Base-by-base conservation (phyloP, 805 yeast species). In the Lachancea quebecensis region DNA sequence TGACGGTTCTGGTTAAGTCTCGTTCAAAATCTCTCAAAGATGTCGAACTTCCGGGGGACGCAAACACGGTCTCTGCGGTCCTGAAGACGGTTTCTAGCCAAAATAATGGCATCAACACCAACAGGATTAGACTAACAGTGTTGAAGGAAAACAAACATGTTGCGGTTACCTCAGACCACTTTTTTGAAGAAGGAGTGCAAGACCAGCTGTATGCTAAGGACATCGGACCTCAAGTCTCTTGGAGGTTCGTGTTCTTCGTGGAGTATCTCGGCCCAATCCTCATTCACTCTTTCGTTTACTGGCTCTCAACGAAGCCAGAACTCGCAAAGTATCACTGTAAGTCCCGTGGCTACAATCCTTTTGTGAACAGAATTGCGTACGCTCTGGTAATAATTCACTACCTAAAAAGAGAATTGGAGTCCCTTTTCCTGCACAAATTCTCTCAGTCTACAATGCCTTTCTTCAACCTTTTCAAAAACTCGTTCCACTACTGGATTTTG, bases 401-500 rank as follows among this genome's bases (percentile, higher is more conserved):
- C 59, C 48, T 79, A 52, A 93, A 93, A 69, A 80, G 99, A 62
- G 97, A 89, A 65, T 74, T 75, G 52, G 99, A 93, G 68, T 88
- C 96, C 8, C 52, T 84, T 18, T 81, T 79, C 59, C 81, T 93
- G 42, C 99, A 93, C 68, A 73, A 76, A 50, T 93, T 93, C 62
- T 85, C 96, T 17, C 72, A 80, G 47, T 81, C 87, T 21, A 93
- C 99, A 11, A 93, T 93, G 99, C 99, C 99, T 3, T 57, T 85
- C 36, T 76, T 79, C 62, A 85, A 88, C 66, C 67, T 93, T 48
- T 85, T 91, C 74, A 88, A 90, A 68, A 93, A 93, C 70, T 82
- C 89, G 34, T 71, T 77, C 53, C 97, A 93, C 65, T 93, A 93
- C 68, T 91, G 97, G 97, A 64, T 86, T n/a, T 70, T 91, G 53